Evolutionary conservation across 1,139 yeast genomes (phyloP).

Genomic region (Lodderomyces orthopsilosis): DNA sequence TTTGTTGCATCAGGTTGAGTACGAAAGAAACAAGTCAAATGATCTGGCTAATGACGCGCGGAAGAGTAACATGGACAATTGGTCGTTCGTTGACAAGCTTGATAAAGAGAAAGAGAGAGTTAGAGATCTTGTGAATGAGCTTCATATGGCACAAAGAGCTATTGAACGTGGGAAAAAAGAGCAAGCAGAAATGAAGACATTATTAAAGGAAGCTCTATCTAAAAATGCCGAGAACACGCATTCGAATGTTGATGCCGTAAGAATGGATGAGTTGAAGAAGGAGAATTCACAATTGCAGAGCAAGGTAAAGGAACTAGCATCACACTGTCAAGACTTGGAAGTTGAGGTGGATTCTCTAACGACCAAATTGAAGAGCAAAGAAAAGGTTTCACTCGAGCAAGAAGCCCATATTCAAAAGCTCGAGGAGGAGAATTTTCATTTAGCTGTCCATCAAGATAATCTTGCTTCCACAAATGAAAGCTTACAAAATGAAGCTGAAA

Average conservation of each 20-base stretch:
- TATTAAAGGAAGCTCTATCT: constrained; percentile 3
- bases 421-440: constrained; percentile 3
- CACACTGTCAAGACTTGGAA: constrained; percentile 1
- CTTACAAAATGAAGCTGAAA: neutral
- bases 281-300: constrained; percentile 3
- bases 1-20: neutral
- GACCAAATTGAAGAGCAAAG: constrained; percentile 5
- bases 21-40: neutral
- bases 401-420: neutral
- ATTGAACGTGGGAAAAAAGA: neutral
- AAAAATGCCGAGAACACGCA: neutral
- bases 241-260: neutral
- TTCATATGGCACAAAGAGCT: constrained; percentile 5
- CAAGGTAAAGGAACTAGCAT: neutral
- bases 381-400: constrained; percentile 2
- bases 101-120: neutral
- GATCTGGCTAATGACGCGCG: neutral
- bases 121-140: constrained; percentile 4
- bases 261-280: neutral
- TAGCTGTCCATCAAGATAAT: neutral
- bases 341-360: constrained; percentile 1
- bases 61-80: constrained; percentile 1
- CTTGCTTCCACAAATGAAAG: neutral
- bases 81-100: constrained; percentile 1
- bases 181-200: constrained; percentile 4